Evolutionary conservation across 805 yeast genomes (phyloP).

Genomic region (Lipomyces kockii): DNA sequence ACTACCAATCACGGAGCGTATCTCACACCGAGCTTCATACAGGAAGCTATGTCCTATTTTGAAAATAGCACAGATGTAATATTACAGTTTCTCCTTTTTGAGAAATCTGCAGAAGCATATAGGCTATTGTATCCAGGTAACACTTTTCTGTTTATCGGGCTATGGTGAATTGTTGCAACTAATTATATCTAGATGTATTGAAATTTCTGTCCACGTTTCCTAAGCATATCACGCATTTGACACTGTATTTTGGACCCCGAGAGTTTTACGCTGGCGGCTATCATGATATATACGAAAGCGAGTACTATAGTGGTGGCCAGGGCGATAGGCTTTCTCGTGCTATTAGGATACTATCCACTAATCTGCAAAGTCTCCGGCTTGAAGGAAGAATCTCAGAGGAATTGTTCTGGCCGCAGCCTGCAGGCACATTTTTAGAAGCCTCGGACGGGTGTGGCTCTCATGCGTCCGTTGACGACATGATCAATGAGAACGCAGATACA

Average conservation of each 20-base stretch:
- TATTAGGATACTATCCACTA: not conserved
- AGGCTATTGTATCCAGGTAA: not conserved
- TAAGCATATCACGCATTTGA: not conserved
- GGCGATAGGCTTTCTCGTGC: slow-evolving; percentile 16
- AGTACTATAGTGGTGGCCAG: slow-evolving; percentile 4
- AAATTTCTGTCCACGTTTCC: not conserved
- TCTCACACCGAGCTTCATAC: not conserved
- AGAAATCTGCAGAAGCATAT: not conserved
- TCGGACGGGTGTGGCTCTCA: not conserved
- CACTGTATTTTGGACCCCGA: not conserved
- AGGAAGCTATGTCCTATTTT: not conserved
- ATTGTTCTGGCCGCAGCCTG: not conserved
- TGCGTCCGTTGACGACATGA: not conserved
- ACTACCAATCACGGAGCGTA: not conserved
- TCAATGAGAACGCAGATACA: not conserved
- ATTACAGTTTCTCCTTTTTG: not conserved
- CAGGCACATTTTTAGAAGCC: not conserved
- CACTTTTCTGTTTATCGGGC: not conserved
- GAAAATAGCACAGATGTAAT: not conserved
- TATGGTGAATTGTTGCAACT: not conserved
- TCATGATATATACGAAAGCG: slow-evolving; percentile 13
- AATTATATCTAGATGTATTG: not conserved
- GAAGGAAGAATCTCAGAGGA: slow-evolving; percentile 1
- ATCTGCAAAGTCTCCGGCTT: not conserved
- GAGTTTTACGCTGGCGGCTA: not conserved